A percentile compares a stretch with the other conserved stretches of the same genome.
Conservation (phyloP, 208 protist species). For the Strigomonas culicis region DNA sequence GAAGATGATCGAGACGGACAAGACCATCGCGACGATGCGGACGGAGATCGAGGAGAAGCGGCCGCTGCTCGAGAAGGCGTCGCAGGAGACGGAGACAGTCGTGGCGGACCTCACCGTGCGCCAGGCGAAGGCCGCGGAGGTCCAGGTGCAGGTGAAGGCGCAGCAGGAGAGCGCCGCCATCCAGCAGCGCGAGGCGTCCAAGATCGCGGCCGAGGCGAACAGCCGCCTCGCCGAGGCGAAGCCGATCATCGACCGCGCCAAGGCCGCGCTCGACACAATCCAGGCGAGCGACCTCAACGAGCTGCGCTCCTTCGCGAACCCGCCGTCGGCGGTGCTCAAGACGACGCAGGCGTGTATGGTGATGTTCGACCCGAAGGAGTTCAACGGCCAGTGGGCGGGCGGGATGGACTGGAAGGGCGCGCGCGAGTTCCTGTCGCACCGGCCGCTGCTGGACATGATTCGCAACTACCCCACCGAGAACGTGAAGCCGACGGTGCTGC, state of each 20-base stretch:
- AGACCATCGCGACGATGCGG: slow-evolving; percentile 92
- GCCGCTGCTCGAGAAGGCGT: slow-evolving; percentile 87
- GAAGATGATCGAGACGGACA: slow-evolving; percentile 92
- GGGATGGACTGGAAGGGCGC: slow-evolving; percentile 89
- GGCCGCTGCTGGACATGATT: slow-evolving; percentile 93
- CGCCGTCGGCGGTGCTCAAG: slow-evolving; percentile 93
- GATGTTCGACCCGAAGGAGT: slow-evolving; percentile 93
- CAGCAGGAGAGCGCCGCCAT: slow-evolving; percentile 89
- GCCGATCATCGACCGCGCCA: slow-evolving; percentile 90
- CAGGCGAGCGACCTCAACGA: slow-evolving; percentile 94
- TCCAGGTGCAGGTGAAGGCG: slow-evolving; percentile 84
- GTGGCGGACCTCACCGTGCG: slow-evolving; percentile 87
- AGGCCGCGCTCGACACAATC: slow-evolving; percentile 93
- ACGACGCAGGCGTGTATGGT: slow-evolving; percentile 96
- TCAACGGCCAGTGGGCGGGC: slow-evolving; percentile 81
- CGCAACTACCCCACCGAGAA: slow-evolving; percentile 95
- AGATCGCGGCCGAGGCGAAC: slow-evolving; percentile 89
- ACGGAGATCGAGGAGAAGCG: slow-evolving; percentile 90
- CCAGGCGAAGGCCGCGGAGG: slow-evolving; percentile 81
- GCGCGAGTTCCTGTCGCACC: slow-evolving; percentile 88
- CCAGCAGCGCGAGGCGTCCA: slow-evolving; percentile 80
- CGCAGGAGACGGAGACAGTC: slow-evolving; percentile 84
- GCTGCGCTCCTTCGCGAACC: slow-evolving; percentile 93
- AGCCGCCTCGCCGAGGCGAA: slow-evolving; percentile 91
- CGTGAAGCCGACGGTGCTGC: slow-evolving; percentile 85